Conservation (phyloP, 2,329 filamentous ascomycete genomes). For the Chrysoporthe austroafricana region DNA sequence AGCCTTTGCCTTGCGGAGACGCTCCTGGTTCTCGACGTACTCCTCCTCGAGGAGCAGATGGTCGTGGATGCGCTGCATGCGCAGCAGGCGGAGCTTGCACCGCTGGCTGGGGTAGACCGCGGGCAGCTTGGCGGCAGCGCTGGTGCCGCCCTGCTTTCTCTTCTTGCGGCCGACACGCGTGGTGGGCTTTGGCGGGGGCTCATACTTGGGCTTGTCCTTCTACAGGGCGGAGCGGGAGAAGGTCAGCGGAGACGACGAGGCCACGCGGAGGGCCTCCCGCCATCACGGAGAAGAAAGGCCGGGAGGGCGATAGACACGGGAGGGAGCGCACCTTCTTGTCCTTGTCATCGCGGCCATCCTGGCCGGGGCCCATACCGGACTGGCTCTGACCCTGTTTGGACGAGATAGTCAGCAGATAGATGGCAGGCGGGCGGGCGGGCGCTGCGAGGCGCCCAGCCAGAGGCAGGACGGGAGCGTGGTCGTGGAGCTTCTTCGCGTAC, state of each 20-base stretch:
- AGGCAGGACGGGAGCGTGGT: background rate
- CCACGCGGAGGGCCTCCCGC: background rate
- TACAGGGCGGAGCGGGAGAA: slow-evolving; percentile 42
- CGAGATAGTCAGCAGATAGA: slow-evolving; percentile 23
- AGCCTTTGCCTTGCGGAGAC: slow-evolving; percentile 87
- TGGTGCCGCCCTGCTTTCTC: slow-evolving; percentile 92
- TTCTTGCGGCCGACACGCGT: slow-evolving; percentile 98
- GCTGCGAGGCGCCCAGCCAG: background rate
- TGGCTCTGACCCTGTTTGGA: slow-evolving; percentile 74
- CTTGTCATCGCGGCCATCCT: slow-evolving; percentile 81
- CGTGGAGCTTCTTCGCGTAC: slow-evolving; percentile 29
- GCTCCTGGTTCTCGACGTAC: slow-evolving; percentile 98
- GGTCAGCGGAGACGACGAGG: slow-evolving; percentile 17
- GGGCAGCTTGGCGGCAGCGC: slow-evolving; percentile 92
- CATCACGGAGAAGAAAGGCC: slow-evolving; percentile 13
- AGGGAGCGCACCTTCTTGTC: slow-evolving; percentile 80
- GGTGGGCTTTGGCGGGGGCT: slow-evolving; percentile 94
- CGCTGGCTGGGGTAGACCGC: slow-evolving; percentile 92
- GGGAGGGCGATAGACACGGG: slow-evolving; percentile 18
- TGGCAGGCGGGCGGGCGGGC: background rate
- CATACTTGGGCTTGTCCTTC: slow-evolving; percentile 99
- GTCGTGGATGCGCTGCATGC: slow-evolving; percentile 98
- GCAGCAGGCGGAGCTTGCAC: slow-evolving; percentile 95
- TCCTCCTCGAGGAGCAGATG: slow-evolving; percentile 96
- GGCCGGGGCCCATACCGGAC: slow-evolving; percentile 76